These are phyloP conservation scores for Mrakia gelida DNA, from an alignment of 768 basidiomycete genomes.

Conservation along the genomic window DNA sequence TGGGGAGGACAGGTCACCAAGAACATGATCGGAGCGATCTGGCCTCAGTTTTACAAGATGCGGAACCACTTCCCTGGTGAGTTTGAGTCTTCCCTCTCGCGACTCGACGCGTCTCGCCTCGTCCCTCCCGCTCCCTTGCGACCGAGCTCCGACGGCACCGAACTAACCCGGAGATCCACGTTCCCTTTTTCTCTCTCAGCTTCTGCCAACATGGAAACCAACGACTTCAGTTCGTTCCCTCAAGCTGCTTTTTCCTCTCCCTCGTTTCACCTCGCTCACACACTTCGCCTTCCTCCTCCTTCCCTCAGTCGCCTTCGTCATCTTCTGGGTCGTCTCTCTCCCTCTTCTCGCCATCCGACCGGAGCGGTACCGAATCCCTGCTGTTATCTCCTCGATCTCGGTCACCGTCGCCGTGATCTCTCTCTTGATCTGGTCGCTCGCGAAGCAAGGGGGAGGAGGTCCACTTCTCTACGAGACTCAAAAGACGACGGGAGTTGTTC, in stretches of 20 bases:
- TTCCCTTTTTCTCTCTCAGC: conserved; percentile 29
- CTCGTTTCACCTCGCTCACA: not conserved
- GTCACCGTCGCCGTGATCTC: conserved; percentile 35
- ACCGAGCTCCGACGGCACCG: not conserved
- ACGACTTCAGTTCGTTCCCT: conserved; percentile 38
- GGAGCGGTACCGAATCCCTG: conserved; percentile 39
- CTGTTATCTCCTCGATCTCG: conserved; percentile 34
- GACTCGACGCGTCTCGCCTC: too few relatives aligned
- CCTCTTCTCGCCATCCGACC: conserved; percentile 37
- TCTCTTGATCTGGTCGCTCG: conserved; percentile 34
- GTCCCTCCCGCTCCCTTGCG: not conserved
- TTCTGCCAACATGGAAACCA: conserved; percentile 36
- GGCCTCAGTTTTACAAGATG: conserved; percentile 37
- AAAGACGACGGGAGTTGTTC: conserved; percentile 32
- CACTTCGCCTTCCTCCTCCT: not conserved
- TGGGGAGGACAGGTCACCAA: conserved; percentile 37
- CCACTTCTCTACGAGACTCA: conserved; percentile 36
- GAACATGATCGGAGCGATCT: conserved; percentile 35
- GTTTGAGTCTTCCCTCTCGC: not conserved
- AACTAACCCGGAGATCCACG: not conserved
- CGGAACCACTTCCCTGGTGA: conserved; percentile 33
- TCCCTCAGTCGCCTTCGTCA: conserved; percentile 26
- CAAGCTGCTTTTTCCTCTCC: not conserved
- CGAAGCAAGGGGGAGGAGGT: conserved; percentile 37
- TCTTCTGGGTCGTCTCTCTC: conserved; percentile 38